Evolutionary conservation across 2,329 filamentous ascomycete species (phyloP).

Genomic region (Biscogniauxia mediterranea): DNA sequence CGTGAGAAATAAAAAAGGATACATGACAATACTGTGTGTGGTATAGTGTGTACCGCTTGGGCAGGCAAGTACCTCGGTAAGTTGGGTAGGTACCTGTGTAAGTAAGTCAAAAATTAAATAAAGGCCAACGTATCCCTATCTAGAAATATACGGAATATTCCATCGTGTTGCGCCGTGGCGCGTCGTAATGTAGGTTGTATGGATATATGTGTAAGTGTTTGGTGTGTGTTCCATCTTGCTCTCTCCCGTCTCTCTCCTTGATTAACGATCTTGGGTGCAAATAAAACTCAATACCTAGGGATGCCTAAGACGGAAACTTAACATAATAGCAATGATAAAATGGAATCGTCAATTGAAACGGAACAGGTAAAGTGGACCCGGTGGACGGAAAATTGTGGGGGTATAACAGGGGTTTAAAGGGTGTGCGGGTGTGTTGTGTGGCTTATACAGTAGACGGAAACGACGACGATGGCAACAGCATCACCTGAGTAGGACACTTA

Average conservation of each 20-base stretch:
- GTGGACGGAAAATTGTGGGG: background rate
- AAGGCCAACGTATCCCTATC: background rate
- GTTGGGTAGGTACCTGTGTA: no score
- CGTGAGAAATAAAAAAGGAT: no score
- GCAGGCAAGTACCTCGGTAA: no score
- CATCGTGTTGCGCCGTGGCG: background rate
- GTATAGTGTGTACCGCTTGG: no score
- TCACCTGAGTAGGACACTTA: no score
- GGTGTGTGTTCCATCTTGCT: background rate
- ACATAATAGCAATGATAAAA: background rate
- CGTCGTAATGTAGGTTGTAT: no score
- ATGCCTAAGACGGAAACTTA: background rate
- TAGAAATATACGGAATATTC: background rate
- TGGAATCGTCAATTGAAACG: background rate
- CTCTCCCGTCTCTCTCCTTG: background rate
- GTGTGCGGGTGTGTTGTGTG: background rate
- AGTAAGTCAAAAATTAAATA: no score
- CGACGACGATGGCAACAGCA: no score
- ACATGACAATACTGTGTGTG: no score
- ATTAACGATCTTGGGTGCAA: background rate
- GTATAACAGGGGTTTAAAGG: background rate
- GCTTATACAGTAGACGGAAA: background rate
- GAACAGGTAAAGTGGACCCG: no score
- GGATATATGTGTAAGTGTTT: background rate
- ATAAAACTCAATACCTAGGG: background rate